Conservation (phyloP, 495 filamentous ascomycete genomes). For the Penicillium angulare region DNA sequence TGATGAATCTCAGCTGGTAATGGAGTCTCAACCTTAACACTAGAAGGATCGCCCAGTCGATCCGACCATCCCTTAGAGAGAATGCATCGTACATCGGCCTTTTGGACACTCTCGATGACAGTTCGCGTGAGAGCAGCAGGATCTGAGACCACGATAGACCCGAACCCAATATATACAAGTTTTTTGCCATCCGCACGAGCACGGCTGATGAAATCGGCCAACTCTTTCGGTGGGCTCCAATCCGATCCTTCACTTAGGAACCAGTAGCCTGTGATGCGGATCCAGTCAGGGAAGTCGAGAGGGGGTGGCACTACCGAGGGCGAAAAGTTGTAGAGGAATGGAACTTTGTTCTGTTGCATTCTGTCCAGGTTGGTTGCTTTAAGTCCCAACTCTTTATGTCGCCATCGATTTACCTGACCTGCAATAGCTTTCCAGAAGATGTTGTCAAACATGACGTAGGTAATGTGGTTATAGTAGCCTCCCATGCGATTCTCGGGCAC, state of each 20-base stretch:
- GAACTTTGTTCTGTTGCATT: slow-evolving; percentile 92
- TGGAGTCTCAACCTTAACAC: slow-evolving; percentile 60
- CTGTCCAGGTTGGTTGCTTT: slow-evolving; percentile 83
- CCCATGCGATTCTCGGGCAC: slow-evolving; percentile 92
- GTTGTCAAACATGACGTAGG: slow-evolving; percentile 96
- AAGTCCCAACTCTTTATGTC: slow-evolving; percentile 73
- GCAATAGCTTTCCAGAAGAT: slow-evolving; percentile 95
- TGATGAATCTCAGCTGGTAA: slow-evolving; percentile 80
- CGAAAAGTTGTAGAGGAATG: slow-evolving; percentile 97
- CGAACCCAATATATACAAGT: slow-evolving; percentile 95
- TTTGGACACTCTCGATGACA: slow-evolving; percentile 83
- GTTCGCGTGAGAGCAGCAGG: slow-evolving; percentile 82
- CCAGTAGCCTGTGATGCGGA: slow-evolving; percentile 96
- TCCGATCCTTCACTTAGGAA: slow-evolving; percentile 81
- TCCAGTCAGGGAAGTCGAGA: slow-evolving; percentile 96
- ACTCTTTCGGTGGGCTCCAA: slow-evolving; percentile 73
- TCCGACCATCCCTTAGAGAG: slow-evolving; percentile 99
- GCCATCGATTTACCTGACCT: slow-evolving; percentile 90
- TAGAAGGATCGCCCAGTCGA: slow-evolving; percentile 62
- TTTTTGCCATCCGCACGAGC: slow-evolving; percentile 83
- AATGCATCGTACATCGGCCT: slow-evolving; percentile 93
- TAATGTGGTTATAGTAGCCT: slow-evolving; percentile 90
- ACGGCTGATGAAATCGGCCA: slow-evolving; percentile 74
- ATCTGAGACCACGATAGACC: slow-evolving; percentile 93
- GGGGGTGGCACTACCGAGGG: slow-evolving; percentile 89